Base-by-base conservation (phyloP, 257 asterid genomes). In the Nicotiana undulata region DNA sequence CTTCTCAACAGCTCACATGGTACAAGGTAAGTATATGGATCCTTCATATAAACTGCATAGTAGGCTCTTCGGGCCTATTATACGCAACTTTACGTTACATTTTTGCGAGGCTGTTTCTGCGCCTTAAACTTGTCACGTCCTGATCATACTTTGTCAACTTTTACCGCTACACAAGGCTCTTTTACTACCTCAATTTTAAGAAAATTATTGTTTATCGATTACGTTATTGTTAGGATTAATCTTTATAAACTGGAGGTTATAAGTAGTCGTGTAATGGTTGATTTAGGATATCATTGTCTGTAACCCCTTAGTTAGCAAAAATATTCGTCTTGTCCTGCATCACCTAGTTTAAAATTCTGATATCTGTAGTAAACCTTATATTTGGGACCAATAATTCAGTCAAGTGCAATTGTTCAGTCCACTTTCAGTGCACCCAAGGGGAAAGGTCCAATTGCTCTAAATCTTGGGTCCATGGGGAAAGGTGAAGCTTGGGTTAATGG, bases 391-490 rank as follows among this genome's bases (percentile, higher is more conserved):
- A 11, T 26, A 61, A 61, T 24, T 26, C 3, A 16, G 6, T 61
- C 34, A 2, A 7, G 1, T 49, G 60, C 59, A 24, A 49, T 74
- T 49, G 12, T 17, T 51, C 88, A 95, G 99, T 76, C 93, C 5
- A 49, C 7, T 53, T 95, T 95, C 28, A 91, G 90, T 84, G 92
- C 90, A 60, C 99, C 98, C 0, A 64, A 1, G 7, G 94, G 97
- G 12, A 80, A 55, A 64, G 94, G 87, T 81, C 97, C 99, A 0
- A 82, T 95, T 9, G 93, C 91, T 3, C 68, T 95, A 59, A 91
- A 95, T 82, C 98, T 95, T 31, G 89, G 88, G n/a, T 86, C 97
- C 6, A 95, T 95, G 99, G 99, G 99, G 46, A 95, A 95, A 85
- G 99, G 99, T 26, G 90, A 87, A 86, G 92, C 83, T 28, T 95